Evolutionary conservation across 2,329 filamentous ascomycete genomes (phyloP).

Genomic region (Colletotrichum tropicicola): DNA sequence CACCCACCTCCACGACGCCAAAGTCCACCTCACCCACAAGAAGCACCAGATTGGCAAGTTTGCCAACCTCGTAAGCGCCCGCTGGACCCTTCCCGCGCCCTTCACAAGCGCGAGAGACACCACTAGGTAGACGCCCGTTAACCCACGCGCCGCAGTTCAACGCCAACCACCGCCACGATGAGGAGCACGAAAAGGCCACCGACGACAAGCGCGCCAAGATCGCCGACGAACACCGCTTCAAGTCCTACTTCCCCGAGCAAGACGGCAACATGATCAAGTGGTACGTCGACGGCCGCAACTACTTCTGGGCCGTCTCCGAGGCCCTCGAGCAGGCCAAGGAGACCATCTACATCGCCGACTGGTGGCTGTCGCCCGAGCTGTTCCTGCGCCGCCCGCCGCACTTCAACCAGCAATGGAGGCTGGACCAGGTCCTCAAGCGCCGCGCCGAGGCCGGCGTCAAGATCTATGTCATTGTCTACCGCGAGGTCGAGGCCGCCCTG

Average conservation of each 20-base stretch:
- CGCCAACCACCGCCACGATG: constrained; percentile 89
- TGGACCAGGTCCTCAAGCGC: constrained; percentile 88
- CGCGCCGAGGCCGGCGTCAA: constrained; percentile 93
- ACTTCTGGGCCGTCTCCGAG: constrained; percentile 92
- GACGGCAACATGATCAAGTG: constrained; percentile 91
- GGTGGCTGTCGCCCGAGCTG: constrained; percentile 93
- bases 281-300: constrained; percentile 96
- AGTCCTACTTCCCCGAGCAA: constrained; percentile 90
- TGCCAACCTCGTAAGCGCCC: constrained; percentile 61
- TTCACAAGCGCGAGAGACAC: background rate
- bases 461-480: constrained; percentile 93
- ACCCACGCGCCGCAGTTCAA: constrained; percentile 68
- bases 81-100: background rate
- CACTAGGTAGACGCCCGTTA: background rate
- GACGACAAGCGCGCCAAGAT: constrained; percentile 82
- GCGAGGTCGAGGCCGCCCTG: constrained; percentile 82
- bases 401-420: constrained; percentile 82
- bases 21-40: constrained; percentile 65
- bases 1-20: constrained; percentile 64
- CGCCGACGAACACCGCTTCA: constrained; percentile 79
- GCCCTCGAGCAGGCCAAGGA: constrained; percentile 92
- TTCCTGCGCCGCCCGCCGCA: constrained; percentile 88
- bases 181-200: constrained; percentile 85
- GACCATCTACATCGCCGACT: constrained; percentile 94
- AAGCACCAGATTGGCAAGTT: constrained; percentile 75